These are phyloP conservation scores for Smittium culicis DNA, from an alignment of 371 early-diverging fungal species.

Conservation along the genomic window DNA sequence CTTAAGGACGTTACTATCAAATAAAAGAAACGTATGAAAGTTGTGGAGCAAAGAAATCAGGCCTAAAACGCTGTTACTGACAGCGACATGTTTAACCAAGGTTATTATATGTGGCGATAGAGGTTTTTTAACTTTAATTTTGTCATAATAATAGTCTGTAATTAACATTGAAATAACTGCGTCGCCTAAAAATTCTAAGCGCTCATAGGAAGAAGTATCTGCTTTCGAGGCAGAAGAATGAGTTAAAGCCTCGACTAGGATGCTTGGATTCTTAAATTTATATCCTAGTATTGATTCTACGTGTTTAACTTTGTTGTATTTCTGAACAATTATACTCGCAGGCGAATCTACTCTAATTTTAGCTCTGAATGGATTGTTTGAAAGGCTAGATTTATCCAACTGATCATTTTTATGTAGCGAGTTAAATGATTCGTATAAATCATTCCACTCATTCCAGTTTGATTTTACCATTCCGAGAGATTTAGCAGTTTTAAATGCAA, in stretches of 20 bases:
- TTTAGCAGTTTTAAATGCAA: constrained; percentile 36
- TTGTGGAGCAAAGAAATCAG: constrained; percentile 30
- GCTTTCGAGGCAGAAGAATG: constrained; percentile 55
- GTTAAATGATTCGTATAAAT: not conserved
- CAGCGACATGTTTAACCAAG: constrained; percentile 63
- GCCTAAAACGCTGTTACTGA: constrained; percentile 71
- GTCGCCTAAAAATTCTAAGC: constrained; percentile 92
- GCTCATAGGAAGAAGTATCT: constrained; percentile 60
- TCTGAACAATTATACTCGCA: not conserved
- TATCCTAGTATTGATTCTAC: constrained; percentile 50
- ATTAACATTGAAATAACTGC: constrained; percentile 72
- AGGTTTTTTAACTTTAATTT: constrained; percentile 46
- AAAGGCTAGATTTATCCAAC: not conserved
- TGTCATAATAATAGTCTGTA: constrained; percentile 47
- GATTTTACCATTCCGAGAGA: constrained; percentile 15
- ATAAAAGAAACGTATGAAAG: not conserved
- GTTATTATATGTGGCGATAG: constrained; percentile 42
- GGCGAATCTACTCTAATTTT: not conserved
- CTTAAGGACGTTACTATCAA: not conserved
- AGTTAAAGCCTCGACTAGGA: constrained; percentile 70
- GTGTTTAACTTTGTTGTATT: constrained; percentile 13
- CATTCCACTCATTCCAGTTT: constrained; percentile 5
- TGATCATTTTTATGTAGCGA: not conserved
- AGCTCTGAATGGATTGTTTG: not conserved
- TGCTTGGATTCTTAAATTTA: constrained; percentile 44